These are phyloP conservation scores for Calonectria honghensis DNA, from an alignment of 2,329 filamentous ascomycete genomes.

Conservation along the genomic window DNA sequence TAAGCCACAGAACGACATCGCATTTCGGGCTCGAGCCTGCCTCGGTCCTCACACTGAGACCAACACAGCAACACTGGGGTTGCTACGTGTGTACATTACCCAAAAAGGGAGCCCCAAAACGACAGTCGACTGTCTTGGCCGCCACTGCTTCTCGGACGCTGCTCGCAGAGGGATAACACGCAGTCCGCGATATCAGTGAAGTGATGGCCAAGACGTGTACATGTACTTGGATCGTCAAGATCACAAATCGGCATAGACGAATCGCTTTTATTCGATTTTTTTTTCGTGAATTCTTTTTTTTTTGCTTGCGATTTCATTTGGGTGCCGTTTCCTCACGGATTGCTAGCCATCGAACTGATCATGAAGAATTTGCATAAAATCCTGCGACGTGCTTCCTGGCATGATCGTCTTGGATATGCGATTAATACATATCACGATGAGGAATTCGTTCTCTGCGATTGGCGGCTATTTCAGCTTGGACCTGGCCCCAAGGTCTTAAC, in stretches of 20 bases:
- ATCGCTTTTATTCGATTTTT: conserved; percentile 45
- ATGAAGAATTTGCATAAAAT: conserved; percentile 41
- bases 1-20: conserved; percentile 53
- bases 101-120: conserved; percentile 53
- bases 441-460: conserved; percentile 32
- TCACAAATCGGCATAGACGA: conserved; percentile 56
- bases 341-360: conserved; percentile 35
- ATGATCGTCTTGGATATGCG: conserved; percentile 45
- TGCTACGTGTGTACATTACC: conserved; percentile 62
- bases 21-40: conserved; percentile 51
- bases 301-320: conserved; percentile 40
- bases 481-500: conserved; percentile 14
- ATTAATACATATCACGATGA: conserved; percentile 37
- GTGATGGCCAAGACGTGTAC: conserved; percentile 55
- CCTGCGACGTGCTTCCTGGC: conserved; percentile 37
- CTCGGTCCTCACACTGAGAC: conserved; percentile 47
- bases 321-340: conserved; percentile 41
- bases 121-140: conserved; percentile 48
- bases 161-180: conserved; percentile 42
- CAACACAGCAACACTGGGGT: conserved; percentile 54
- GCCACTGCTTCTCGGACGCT: conserved; percentile 44
- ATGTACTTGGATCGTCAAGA: conserved; percentile 59
- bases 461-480: conserved; percentile 1
- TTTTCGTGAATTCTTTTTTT: conserved; percentile 48
- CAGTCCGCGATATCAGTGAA: conserved; percentile 39